A percentile compares a stretch with the other conserved stretches of the same genome.
Conservation (phyloP, 176 grass and related monocot species). For the Carex kokanica region DNA sequence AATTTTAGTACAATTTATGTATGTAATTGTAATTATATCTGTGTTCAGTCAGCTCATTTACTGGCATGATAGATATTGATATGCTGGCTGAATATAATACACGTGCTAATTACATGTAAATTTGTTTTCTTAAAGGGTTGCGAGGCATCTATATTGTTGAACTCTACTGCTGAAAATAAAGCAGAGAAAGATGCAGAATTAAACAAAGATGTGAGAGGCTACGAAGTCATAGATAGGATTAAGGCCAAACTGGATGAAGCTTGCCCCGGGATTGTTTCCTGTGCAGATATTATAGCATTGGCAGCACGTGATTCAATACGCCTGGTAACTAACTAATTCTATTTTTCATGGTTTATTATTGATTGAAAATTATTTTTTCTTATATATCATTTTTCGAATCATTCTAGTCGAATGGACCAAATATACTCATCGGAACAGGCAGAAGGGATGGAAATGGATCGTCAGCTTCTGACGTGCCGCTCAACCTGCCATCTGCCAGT, state of each 20-base stretch:
- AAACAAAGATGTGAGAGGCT: too few relatives aligned
- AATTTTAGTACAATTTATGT: neutral
- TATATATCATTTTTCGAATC: neutral
- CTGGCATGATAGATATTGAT: neutral
- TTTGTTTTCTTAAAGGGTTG: too few relatives aligned
- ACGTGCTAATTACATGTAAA: too few relatives aligned
- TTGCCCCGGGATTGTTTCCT: too few relatives aligned
- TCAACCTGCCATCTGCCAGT: conserved; percentile 29
- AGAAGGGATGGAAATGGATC: conserved; percentile 53
- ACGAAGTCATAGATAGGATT: too few relatives aligned
- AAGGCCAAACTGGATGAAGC: too few relatives aligned
- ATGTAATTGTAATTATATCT: neutral
- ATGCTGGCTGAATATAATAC: neutral
- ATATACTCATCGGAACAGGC: conserved; percentile 31
- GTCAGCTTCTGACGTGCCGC: conserved; percentile 33
- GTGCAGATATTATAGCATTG: conserved; percentile 59
- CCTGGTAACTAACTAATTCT: neutral
- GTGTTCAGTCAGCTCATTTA: neutral
- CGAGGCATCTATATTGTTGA: too few relatives aligned
- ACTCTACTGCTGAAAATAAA: too few relatives aligned
- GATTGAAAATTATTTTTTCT: neutral
- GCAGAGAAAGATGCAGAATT: too few relatives aligned
- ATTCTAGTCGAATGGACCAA: conserved; percentile 46
- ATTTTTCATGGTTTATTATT: neutral
- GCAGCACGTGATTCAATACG: conserved; percentile 68